These are phyloP conservation scores for Aschersonia sp. DNA, from an alignment of 2,329 filamentous ascomycete species.

Conservation along the genomic window DNA sequence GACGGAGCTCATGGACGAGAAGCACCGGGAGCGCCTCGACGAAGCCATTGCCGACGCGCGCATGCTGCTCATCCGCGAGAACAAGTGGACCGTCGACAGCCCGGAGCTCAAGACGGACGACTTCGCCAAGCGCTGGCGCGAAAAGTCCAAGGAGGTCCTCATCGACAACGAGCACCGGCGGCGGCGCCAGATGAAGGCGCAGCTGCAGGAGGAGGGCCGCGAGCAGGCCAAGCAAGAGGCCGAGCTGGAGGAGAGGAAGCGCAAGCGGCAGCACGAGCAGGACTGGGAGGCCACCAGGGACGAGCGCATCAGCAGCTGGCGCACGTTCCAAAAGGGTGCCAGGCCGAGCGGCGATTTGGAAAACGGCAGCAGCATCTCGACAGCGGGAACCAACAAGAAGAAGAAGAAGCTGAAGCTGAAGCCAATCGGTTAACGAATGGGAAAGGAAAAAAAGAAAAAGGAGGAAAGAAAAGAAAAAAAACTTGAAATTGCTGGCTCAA, in stretches of 20 bases:
- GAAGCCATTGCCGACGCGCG: conserved; percentile 93
- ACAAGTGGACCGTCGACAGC: conserved; percentile 82
- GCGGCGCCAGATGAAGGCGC: conserved; percentile 73
- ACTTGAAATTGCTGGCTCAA: neutral
- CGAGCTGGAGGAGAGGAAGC: conserved; percentile 65
- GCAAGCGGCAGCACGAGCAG: conserved; percentile 83
- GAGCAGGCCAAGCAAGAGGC: conserved; percentile 77
- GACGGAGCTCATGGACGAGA: conserved; percentile 83
- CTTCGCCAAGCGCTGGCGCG: conserved; percentile 75
- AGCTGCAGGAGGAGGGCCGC: conserved; percentile 91
- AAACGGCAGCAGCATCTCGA: neutral
- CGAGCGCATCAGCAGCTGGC: conserved; percentile 84
- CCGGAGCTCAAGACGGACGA: conserved; percentile 72
- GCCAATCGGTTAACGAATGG: conserved; percentile 33
- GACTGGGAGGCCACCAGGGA: conserved; percentile 92
- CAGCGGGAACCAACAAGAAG: conserved; percentile 27
- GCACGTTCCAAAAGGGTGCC: conserved; percentile 66
- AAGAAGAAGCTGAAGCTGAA: conserved; percentile 62
- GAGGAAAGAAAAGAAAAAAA: neutral
- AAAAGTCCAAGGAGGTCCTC: conserved; percentile 79
- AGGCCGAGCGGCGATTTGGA: conserved; percentile 26
- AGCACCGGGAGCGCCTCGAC: conserved; percentile 72
- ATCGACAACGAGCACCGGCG: conserved; percentile 84
- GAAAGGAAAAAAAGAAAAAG: neutral
- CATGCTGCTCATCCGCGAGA: conserved; percentile 84